phyloP scores from a whole-genome alignment of 768 basidiomycete genomes.

The Clavulina sp. region DNA sequence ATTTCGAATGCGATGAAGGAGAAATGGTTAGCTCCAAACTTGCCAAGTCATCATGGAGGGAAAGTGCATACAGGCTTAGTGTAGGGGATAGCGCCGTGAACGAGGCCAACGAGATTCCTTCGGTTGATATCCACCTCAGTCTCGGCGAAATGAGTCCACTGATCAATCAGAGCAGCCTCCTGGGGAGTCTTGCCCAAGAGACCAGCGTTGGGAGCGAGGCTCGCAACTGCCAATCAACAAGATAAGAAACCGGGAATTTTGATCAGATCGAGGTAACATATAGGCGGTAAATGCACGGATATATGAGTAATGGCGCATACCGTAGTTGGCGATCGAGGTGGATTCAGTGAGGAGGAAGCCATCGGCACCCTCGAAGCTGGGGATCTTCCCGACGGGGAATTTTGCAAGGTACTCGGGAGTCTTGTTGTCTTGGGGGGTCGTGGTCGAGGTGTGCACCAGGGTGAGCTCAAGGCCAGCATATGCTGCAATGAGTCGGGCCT shows the following conservation, averaged over 20 bases:
- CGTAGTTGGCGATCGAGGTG: conserved; percentile 65
- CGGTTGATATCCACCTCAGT: conserved; percentile 34
- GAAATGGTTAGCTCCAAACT: neutral
- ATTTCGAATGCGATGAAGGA: too few species aligned
- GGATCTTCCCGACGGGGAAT: conserved; percentile 50
- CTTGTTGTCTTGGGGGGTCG: conserved; percentile 6
- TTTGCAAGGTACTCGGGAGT: conserved; percentile 10
- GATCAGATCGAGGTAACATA: conserved; percentile 23
- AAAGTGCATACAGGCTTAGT: conserved; percentile 53
- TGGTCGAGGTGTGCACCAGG: neutral
- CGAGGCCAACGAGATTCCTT: conserved; percentile 25
- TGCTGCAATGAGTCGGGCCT: conserved; percentile 7
- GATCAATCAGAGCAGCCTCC: conserved; percentile 61
- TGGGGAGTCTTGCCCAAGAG: conserved; percentile 50
- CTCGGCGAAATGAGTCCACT: conserved; percentile 70
- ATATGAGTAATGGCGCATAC: conserved; percentile 53
- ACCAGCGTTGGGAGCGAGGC: conserved; percentile 55
- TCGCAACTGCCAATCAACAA: conserved; percentile 38
- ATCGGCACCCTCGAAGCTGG: conserved; percentile 57
- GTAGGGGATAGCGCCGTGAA: conserved; percentile 40
- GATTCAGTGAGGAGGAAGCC: conserved; percentile 70
- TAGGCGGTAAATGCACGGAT: conserved; percentile 51
- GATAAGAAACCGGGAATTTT: conserved; percentile 3
- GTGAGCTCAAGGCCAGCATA: conserved; percentile 6
- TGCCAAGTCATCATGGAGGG: neutral